A percentile compares a stretch with the other conserved stretches of the same genome.
These are phyloP conservation scores for Coleophoma cylindrospora DNA, from an alignment of 2,329 filamentous ascomycete species.

Conservation along the genomic window DNA sequence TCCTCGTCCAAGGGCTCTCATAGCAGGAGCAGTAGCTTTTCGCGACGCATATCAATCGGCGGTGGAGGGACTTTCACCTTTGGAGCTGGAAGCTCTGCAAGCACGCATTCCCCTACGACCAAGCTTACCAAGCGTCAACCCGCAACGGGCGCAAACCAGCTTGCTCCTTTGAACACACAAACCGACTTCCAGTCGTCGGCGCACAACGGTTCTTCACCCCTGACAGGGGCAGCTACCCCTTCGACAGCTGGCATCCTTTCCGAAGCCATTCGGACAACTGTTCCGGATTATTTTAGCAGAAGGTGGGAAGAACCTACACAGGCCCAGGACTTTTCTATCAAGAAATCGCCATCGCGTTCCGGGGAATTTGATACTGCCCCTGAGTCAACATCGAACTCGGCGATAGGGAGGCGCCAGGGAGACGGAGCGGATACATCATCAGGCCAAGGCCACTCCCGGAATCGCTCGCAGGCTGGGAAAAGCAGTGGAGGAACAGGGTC, in stretches of 20 bases:
- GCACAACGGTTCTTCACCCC: conserved; percentile 18
- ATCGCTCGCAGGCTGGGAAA: conserved; percentile 39
- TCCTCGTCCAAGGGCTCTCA: conserved; percentile 40
- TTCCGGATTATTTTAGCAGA: conserved; percentile 25
- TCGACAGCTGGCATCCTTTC: conserved; percentile 27
- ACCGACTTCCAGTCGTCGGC: no score
- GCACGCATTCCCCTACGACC: conserved; percentile 10
- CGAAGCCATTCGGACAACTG: conserved; percentile 21
- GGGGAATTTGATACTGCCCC: conserved; percentile 14
- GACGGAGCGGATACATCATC: conserved; percentile 7
- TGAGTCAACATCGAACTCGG: conserved; percentile 3
- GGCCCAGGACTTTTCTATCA: conserved; percentile 16
- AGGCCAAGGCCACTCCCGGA: conserved; percentile 34
- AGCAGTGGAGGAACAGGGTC: conserved; percentile 38
- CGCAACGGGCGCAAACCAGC: conserved; percentile 15
- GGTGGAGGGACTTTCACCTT: conserved; percentile 16
- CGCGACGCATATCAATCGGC: conserved; percentile 19
- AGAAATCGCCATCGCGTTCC: conserved; percentile 13
- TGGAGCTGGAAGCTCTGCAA: conserved; percentile 1
- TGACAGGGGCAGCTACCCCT: conserved; percentile 19
- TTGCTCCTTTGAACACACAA: conserved; percentile 24
- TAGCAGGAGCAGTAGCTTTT: conserved; percentile 9
- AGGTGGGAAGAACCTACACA: conserved; percentile 21
- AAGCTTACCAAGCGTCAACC: conserved; percentile 19
- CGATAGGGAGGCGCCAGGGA: conserved; percentile 1